phyloP scores from a whole-genome alignment of 108 stramenopile genomes.

The Cyclotella atomus region DNA sequence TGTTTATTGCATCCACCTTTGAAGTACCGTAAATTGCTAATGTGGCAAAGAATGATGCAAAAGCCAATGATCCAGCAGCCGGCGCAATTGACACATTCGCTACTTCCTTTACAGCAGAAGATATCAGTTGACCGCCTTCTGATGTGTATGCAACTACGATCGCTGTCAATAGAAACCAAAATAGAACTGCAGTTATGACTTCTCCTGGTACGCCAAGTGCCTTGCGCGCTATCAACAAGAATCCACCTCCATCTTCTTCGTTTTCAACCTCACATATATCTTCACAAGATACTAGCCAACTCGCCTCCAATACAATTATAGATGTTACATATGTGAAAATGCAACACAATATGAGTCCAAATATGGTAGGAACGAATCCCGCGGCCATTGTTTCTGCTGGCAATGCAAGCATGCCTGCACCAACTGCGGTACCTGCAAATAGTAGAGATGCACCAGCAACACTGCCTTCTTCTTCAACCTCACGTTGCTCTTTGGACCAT shows the following conservation, averaged over 20 bases:
- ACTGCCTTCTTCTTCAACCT: slow-evolving; percentile 27
- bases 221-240: slow-evolving; percentile 39
- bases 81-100: slow-evolving; percentile 14
- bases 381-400: slow-evolving; percentile 44
- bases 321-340: slow-evolving; percentile 52
- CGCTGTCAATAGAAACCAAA: slow-evolving; percentile 53
- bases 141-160: slow-evolving; percentile 50
- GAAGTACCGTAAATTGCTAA: slow-evolving; percentile 38
- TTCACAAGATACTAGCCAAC: slow-evolving; percentile 31
- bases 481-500: neutral
- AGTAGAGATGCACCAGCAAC: slow-evolving; percentile 47
- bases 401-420: slow-evolving; percentile 48
- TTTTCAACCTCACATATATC: slow-evolving; percentile 4
- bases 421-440: slow-evolving; percentile 50
- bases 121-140: slow-evolving; percentile 44
- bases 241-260: slow-evolving; percentile 25
- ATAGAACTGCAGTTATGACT: slow-evolving; percentile 41
- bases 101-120: slow-evolving; percentile 27
- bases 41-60: slow-evolving; percentile 35
- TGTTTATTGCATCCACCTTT: slow-evolving; percentile 38
- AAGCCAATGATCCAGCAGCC: slow-evolving; percentile 33
- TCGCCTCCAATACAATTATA: slow-evolving; percentile 43
- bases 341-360: slow-evolving; percentile 43
- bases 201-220: slow-evolving; percentile 44
- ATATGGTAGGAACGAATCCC: slow-evolving; percentile 41